Conservation (phyloP, 108 stramenopile species). For the Pseudonitzschia pungens region DNA sequence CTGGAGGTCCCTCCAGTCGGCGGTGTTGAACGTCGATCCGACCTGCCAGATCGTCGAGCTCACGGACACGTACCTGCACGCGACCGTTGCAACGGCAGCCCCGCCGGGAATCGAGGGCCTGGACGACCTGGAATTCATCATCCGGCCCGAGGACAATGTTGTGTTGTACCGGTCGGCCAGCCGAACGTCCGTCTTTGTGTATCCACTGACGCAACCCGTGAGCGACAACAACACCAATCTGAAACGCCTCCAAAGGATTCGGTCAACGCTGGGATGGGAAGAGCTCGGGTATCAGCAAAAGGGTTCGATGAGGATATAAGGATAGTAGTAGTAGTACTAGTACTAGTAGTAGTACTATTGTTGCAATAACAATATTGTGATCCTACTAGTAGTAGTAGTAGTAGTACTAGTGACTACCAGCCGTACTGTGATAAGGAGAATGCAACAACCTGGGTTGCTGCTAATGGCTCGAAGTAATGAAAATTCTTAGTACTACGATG, state of each 20-base stretch:
- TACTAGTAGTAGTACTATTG: too few relatives aligned
- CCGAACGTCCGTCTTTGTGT: slow-evolving; percentile 84
- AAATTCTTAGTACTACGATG: too few relatives aligned
- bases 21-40: slow-evolving; percentile 56
- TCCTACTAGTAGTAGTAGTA: too few relatives aligned
- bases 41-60: slow-evolving; percentile 65
- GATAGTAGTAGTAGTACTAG: too few relatives aligned
- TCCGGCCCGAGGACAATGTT: slow-evolving; percentile 83
- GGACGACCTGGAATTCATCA: slow-evolving; percentile 90
- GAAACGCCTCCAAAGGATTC: slow-evolving; percentile 81
- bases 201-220: slow-evolving; percentile 91
- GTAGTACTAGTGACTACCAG: too few relatives aligned
- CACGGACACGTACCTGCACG: slow-evolving; percentile 80
- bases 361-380: too few relatives aligned
- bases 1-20: slow-evolving; percentile 67
- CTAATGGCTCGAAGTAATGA: too few relatives aligned
- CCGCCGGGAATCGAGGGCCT: slow-evolving; percentile 63
- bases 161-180: slow-evolving; percentile 86
- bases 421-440: too few relatives aligned
- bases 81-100: slow-evolving; percentile 62
- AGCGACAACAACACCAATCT: slow-evolving; percentile 82
- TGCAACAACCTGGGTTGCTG: too few relatives aligned
- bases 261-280: slow-evolving; percentile 74
- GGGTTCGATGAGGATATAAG: slow-evolving; percentile 56
- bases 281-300: slow-evolving; percentile 59